Conservation (phyloP, 257 asterid genomes). For the Vinca minor region DNA sequence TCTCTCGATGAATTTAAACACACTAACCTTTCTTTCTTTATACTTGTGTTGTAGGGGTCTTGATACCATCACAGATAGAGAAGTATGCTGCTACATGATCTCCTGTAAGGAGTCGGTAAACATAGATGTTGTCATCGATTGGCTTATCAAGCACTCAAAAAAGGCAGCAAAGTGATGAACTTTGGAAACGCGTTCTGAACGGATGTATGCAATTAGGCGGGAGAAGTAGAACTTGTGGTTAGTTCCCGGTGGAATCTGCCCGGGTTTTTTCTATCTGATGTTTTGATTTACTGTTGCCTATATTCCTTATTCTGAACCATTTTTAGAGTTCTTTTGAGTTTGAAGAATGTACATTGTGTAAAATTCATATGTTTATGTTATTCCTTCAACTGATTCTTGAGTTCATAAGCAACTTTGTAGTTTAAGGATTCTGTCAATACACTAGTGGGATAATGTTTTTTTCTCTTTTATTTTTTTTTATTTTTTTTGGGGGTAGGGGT, state of each 20-base stretch:
- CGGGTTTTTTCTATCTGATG: background rate
- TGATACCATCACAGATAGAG: slow-evolving; percentile 54
- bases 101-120: slow-evolving; percentile 84
- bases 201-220: too few relatives aligned
- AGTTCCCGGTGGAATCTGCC: slow-evolving; percentile 9
- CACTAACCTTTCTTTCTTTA: background rate
- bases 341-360: background rate
- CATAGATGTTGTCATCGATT: slow-evolving; percentile 70
- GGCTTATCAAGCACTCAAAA: slow-evolving; percentile 81
- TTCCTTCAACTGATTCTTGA: background rate
- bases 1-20: background rate
- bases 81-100: slow-evolving; percentile 93
- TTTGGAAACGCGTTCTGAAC: too few relatives aligned
- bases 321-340: background rate
- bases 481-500: too few relatives aligned
- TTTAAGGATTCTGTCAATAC: too few relatives aligned
- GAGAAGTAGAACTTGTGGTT: background rate
- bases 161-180: slow-evolving; percentile 40
- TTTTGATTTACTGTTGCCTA: background rate
- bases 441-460: too few relatives aligned
- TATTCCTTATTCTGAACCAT: background rate
- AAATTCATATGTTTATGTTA: background rate
- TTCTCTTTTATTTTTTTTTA: too few relatives aligned
- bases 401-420: background rate
- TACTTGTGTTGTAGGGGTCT: slow-evolving; percentile 38